Conservation (phyloP, 1,139 yeast genomes). For the Geotrichum fermentans region DNA sequence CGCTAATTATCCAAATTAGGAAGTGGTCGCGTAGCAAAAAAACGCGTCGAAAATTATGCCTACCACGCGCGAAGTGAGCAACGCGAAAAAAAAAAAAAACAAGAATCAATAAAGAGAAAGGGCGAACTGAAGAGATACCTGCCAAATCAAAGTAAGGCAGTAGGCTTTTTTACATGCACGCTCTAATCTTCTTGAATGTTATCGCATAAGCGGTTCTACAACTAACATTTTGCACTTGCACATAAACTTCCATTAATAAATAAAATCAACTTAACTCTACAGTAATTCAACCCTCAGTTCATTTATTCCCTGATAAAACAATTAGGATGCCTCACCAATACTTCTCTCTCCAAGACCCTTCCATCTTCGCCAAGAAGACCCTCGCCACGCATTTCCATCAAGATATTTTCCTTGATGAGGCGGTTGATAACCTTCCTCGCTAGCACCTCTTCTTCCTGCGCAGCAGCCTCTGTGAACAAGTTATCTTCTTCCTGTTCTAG, state of each 20-base stretch:
- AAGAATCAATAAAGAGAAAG: too few relatives aligned
- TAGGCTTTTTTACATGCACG: too few relatives aligned
- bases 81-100: too few relatives aligned
- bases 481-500: conserved; percentile 69
- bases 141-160: too few relatives aligned
- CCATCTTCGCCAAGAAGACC: conserved; percentile 39
- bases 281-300: too few relatives aligned
- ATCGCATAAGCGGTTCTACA: too few relatives aligned
- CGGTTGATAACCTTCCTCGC: conserved; percentile 78
- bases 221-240: background rate
- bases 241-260: conserved; percentile 2
- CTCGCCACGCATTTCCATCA: conserved; percentile 73
- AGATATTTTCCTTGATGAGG: conserved; percentile 77
- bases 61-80: too few relatives aligned
- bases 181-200: too few relatives aligned
- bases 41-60: conserved; percentile 1
- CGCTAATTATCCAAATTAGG: too few relatives aligned
- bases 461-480: conserved; percentile 64
- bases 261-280: background rate
- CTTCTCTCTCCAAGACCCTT: conserved; percentile 37
- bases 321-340: conserved; percentile 86
- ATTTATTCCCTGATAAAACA: conserved; percentile 7
- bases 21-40: too few relatives aligned
- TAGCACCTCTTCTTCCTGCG: conserved; percentile 62
- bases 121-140: too few relatives aligned